These are phyloP conservation scores for Fusarium sp. DNA, from an alignment of 2,329 filamentous ascomycete genomes.

Conservation along the genomic window DNA sequence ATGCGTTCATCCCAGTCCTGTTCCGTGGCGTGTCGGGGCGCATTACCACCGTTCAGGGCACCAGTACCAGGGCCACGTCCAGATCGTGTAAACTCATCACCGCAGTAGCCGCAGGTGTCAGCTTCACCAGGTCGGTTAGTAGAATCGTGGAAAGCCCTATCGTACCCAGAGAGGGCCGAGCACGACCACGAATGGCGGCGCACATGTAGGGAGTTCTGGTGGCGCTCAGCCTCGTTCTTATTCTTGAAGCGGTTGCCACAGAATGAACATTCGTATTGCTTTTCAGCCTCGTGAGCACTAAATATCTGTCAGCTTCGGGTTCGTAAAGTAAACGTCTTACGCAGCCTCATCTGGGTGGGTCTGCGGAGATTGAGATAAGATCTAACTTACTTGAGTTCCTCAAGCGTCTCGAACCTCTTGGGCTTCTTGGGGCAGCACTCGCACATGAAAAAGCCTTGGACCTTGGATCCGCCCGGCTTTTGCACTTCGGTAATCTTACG, in stretches of 20 bases:
- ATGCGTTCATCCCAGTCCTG: slow-evolving; percentile 90
- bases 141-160: slow-evolving; percentile 89
- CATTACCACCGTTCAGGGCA: slow-evolving; percentile 51
- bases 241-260: slow-evolving; percentile 98
- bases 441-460: slow-evolving; percentile 58
- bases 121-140: slow-evolving; percentile 72
- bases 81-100: slow-evolving; percentile 80
- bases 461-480: slow-evolving; percentile 60
- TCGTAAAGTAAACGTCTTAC: slow-evolving; percentile 8
- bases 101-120: slow-evolving; percentile 95
- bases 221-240: slow-evolving; percentile 96
- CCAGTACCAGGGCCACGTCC: slow-evolving; percentile 55
- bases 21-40: slow-evolving; percentile 70
- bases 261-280: slow-evolving; percentile 93
- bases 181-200: slow-evolving; percentile 97
- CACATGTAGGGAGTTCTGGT: slow-evolving; percentile 94
- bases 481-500: slow-evolving; percentile 64
- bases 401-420: slow-evolving; percentile 39
- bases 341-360: slow-evolving; percentile 18
- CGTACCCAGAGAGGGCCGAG: slow-evolving; percentile 81
- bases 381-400: slow-evolving; percentile 73
- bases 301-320: slow-evolving; percentile 41
- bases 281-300: slow-evolving; percentile 91
- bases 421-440: slow-evolving; percentile 42
- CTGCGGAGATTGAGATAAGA: not conserved